Evolutionary conservation across 2,329 filamentous ascomycete species (phyloP).

Genomic region (Aspergillus neotritici): DNA sequence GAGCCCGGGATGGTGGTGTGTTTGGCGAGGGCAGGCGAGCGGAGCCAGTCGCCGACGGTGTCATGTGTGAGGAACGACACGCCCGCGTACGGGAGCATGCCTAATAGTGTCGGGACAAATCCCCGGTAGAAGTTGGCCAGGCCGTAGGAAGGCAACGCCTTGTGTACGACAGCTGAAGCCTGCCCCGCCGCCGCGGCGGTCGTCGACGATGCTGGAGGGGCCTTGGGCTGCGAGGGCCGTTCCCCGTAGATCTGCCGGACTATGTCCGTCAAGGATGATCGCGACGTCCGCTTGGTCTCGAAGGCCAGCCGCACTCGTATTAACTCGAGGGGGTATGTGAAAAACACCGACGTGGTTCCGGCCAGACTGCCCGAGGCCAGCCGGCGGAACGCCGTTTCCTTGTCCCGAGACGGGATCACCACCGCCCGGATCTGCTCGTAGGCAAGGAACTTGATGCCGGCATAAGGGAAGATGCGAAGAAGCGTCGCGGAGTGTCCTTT

Average conservation of each 20-base stretch:
- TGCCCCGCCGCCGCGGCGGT: constrained; percentile 33
- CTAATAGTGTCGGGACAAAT: constrained; percentile 81
- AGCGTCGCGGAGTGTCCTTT: constrained; percentile 92
- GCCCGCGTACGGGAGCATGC: constrained; percentile 95
- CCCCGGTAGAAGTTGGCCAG: constrained; percentile 91
- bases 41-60: constrained; percentile 76
- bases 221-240: constrained; percentile 43
- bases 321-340: constrained; percentile 92
- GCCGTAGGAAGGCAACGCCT: constrained; percentile 58
- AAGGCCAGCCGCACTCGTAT: constrained; percentile 89
- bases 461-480: constrained; percentile 92
- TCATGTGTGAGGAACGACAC: constrained; percentile 95
- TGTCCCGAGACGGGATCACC: constrained; percentile 63
- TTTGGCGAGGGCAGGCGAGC: constrained; percentile 58
- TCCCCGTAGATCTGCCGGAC: constrained; percentile 85
- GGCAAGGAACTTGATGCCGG: constrained; percentile 93
- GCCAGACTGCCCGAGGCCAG: constrained; percentile 42
- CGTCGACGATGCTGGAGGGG: constrained; percentile 33
- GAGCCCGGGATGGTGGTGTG: constrained; percentile 69
- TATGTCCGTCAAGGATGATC: constrained; percentile 67
- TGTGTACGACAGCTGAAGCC: constrained; percentile 39
- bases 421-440: constrained; percentile 89
- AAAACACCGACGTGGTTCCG: constrained; percentile 86
- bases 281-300: constrained; percentile 72
- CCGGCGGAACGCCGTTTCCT: constrained; percentile 76